Percentiles rank a stretch among this genome's conserved stretches.
These are phyloP conservation scores for Diplodia mutila DNA, from an alignment of 2,329 filamentous ascomycete genomes.

Conservation along the genomic window DNA sequence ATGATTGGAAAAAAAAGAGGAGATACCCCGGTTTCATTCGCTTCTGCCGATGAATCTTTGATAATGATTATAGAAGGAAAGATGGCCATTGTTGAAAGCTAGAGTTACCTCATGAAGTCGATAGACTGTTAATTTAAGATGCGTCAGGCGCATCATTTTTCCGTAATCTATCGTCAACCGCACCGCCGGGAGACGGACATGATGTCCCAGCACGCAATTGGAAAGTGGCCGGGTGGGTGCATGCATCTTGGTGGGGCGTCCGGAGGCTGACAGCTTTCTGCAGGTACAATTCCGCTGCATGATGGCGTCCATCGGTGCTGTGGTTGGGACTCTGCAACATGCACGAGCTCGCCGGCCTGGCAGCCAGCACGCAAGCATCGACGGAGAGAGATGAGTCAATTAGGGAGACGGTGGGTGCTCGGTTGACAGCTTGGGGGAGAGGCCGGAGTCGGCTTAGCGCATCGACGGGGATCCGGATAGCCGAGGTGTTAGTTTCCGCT, in stretches of 20 bases:
- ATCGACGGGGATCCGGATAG: slow-evolving; percentile 7
- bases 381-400: slow-evolving; percentile 1
- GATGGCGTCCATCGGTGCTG: no score
- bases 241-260: neutral
- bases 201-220: neutral
- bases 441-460: slow-evolving; percentile 22
- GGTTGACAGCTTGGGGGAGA: neutral
- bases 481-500: slow-evolving; percentile 25
- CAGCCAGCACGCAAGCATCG: neutral
- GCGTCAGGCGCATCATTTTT: neutral
- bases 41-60: neutral
- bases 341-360: neutral
- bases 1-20: neutral
- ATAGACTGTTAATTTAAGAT: neutral
- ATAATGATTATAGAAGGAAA: slow-evolving; percentile 3
- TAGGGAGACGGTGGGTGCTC: neutral
- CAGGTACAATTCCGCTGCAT: neutral
- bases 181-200: neutral
- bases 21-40: slow-evolving; percentile 19
- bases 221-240: neutral
- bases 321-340: neutral
- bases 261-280: neutral
- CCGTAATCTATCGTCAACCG: neutral
- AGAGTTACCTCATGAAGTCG: neutral
- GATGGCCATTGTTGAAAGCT: neutral